Evolutionary conservation across 169 alveolate genomes (phyloP), one percentile per base, ranked within the genome.

Genomic region (Eimeria praecox): DNA sequence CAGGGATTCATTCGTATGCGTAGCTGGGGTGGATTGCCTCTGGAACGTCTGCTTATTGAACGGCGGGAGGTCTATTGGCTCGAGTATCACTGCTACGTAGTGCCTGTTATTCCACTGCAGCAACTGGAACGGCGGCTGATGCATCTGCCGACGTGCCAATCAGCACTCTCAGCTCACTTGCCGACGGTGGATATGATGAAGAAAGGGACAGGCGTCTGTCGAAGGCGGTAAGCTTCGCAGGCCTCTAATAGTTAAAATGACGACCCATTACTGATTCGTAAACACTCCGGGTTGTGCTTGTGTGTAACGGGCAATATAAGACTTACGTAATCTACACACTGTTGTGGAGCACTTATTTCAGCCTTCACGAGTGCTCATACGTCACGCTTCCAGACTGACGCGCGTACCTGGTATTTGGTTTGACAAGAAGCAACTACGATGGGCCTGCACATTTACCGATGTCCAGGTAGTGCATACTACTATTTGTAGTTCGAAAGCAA

Each of bases 341-440:
- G 83, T 38, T 73, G 54, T 38, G 83, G 83, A 35, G 52, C 54
- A 20, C 83, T 73, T 16, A 33, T 33, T 40, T 24, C 94, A 83
- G 96, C 96, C 94, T 27, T 64, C 96, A 2, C 89, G 96, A 40
- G 94, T 83, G 94, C 90, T 94, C 80, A 96, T 90, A 49, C 90
- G 66, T 62, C 96, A 90, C 80, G 93, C 96, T 86, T 92, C 80
- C 54, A 75, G 95, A 44, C 87, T 95, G 82, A 73, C 75, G 78
- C n/a, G 94, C 44, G 96, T 95, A 40, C 95, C 96, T 22, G 96
- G 96, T 42, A 78, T 95, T 42, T 95, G 96, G 96, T 95, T 95
- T 59, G 96, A 95, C 94, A 95, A 95, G 88, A 89, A 86, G 90
- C 96, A 95, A 78, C 85, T 85, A 46, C 83, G 96, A 35, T 95